These are phyloP conservation scores for Apophysomyces ossiformis DNA, from an alignment of 371 early-diverging fungal species.

Conservation along the genomic window DNA sequence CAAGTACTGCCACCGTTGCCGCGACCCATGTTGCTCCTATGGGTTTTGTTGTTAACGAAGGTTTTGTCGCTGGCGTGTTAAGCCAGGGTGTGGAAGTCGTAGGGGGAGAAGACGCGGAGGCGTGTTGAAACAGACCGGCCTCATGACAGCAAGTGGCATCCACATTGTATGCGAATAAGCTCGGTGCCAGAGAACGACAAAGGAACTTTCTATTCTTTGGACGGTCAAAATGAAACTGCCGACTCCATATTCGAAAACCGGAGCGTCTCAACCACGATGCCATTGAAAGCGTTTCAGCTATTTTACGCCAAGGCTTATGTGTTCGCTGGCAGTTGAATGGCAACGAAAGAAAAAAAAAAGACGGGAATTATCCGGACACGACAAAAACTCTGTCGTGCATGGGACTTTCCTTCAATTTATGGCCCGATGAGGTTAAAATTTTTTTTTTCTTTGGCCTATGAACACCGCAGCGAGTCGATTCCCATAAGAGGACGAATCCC, in stretches of 20 bases:
- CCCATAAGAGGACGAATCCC: too few relatives aligned
- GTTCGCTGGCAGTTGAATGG: slow-evolving; percentile 8
- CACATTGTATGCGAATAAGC: slow-evolving; percentile 22
- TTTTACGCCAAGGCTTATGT: neutral
- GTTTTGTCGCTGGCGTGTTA: neutral
- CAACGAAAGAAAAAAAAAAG: slow-evolving; percentile 1
- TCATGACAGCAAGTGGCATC: slow-evolving; percentile 24
- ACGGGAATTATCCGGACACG: neutral
- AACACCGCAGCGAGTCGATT: too few relatives aligned
- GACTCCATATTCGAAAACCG: slow-evolving; percentile 3
- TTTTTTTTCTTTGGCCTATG: too few relatives aligned
- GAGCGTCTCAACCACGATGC: slow-evolving; percentile 3
- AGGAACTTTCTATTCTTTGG: slow-evolving; percentile 12
- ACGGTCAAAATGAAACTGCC: neutral
- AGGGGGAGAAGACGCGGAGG: neutral
- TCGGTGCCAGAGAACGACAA: slow-evolving; percentile 25
- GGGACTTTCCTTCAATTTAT: neutral
- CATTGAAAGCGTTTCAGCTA: slow-evolving; percentile 3
- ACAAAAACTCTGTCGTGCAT: neutral
- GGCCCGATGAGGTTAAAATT: too few relatives aligned
- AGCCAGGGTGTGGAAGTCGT: slow-evolving; percentile 1
- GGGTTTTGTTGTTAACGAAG: neutral
- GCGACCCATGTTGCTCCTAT: neutral
- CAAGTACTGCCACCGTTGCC: neutral
- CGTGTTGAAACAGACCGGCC: slow-evolving; percentile 12